A percentile compares a stretch with the other conserved stretches of the same genome.
Evolutionary conservation across 305 asterid genomes (phyloP).

Genomic region (Rubia balearica): DNA sequence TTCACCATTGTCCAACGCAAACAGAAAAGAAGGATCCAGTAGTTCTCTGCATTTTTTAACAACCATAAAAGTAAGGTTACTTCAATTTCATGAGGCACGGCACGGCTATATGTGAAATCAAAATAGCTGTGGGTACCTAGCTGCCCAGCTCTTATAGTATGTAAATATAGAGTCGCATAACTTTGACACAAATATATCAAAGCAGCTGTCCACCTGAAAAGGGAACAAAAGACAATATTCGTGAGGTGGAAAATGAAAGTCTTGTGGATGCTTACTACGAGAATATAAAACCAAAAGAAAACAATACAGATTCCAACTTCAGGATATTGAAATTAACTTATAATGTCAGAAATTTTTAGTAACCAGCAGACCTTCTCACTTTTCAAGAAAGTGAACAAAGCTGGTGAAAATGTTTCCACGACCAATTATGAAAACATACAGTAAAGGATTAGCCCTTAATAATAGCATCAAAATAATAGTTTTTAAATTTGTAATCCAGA

Average conservation of each 20-base stretch:
- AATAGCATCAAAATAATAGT: not conserved
- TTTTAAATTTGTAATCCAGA: too few species aligned
- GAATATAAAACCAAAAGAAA: not conserved
- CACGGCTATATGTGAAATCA: conserved; percentile 1
- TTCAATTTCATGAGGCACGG: conserved; percentile 10
- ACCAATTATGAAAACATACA: not conserved
- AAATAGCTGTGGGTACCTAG: conserved; percentile 52
- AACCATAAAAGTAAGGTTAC: conserved; percentile 11
- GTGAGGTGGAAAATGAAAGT: not conserved
- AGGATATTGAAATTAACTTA: not conserved
- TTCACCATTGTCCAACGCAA: conserved; percentile 83
- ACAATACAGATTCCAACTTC: not conserved
- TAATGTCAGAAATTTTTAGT: not conserved
- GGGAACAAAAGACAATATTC: conserved; percentile 12
- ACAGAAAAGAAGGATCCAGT: conserved; percentile 92
- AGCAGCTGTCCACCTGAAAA: conserved; percentile 89
- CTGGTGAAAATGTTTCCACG: not conserved
- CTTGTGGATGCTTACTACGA: not conserved
- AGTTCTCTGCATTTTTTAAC: conserved; percentile 59
- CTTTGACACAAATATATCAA: conserved; percentile 83
- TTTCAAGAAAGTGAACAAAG: not conserved
- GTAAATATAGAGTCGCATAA: conserved; percentile 76
- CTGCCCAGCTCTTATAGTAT: conserved; percentile 96
- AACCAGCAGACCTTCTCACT: not conserved
- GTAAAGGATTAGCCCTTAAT: not conserved